A percentile compares a stretch with the other conserved stretches of the same genome.
These are phyloP conservation scores for Lecanosticta acicola DNA, from an alignment of 2,329 filamentous ascomycete species.

Conservation along the genomic window DNA sequence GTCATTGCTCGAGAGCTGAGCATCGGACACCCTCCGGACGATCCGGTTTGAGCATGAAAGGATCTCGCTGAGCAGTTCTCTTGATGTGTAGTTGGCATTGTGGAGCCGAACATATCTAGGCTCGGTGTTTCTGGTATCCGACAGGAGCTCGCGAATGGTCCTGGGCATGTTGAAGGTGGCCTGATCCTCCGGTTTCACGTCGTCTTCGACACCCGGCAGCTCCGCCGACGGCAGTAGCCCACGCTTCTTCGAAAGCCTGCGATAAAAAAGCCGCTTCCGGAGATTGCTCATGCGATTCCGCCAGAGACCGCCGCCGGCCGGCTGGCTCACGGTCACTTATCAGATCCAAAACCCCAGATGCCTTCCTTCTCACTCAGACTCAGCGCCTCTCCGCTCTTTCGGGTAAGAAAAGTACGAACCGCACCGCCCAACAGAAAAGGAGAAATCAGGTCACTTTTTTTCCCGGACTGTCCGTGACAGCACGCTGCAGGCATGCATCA, in stretches of 20 bases:
- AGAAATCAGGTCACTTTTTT: not conserved
- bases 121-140: conserved; percentile 6
- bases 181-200: not conserved
- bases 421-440: not conserved
- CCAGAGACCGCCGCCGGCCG: not conserved
- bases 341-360: not conserved
- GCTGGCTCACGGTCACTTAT: not conserved
- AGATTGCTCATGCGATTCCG: not conserved
- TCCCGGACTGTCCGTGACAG: not conserved
- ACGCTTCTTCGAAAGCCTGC: not conserved
- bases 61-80: conserved; percentile 14
- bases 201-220: not conserved
- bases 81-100: conserved; percentile 9
- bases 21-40: conserved; percentile 10
- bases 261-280: not conserved
- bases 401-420: not conserved
- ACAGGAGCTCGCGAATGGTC: conserved; percentile 14
- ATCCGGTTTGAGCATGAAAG: conserved; percentile 14
- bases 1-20: conserved; percentile 11
- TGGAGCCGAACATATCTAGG: conserved; percentile 17
- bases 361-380: not conserved
- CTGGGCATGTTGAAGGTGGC: conserved; percentile 5
- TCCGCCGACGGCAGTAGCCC: not conserved
- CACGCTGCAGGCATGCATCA: not conserved
- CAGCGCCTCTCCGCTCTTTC: not conserved